These are phyloP conservation scores for Nephelium lappaceum DNA, from an alignment of 345 rosid species.

Conservation along the genomic window DNA sequence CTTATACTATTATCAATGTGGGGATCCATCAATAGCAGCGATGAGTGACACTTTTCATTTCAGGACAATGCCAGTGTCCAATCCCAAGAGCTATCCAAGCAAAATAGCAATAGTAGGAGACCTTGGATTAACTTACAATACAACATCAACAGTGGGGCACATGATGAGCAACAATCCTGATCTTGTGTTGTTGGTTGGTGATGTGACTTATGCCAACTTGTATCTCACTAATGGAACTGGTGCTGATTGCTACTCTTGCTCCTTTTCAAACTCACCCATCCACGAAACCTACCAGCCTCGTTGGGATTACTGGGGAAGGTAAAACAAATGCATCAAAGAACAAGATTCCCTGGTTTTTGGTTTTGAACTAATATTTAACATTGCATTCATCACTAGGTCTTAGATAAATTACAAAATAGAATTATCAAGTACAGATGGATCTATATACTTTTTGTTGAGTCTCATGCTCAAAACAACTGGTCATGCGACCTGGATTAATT, in stretches of 20 bases:
- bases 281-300: constrained; percentile 89
- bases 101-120: constrained; percentile 76
- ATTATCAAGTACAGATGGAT: no score
- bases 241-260: constrained; percentile 69
- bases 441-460: no score
- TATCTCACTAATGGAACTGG: constrained; percentile 85
- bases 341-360: no score
- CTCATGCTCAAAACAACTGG: no score
- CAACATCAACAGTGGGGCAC: constrained; percentile 66
- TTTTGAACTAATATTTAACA: no score
- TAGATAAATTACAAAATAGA: no score
- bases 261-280: constrained; percentile 59
- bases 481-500: no score
- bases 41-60: constrained; percentile 62
- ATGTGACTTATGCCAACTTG: constrained; percentile 70
- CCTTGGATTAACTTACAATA: constrained; percentile 83
- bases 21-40: constrained; percentile 68
- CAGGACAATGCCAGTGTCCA: constrained; percentile 67
- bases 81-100: constrained; percentile 58
- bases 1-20: constrained; percentile 79
- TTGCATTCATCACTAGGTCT: no score
- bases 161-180: constrained; percentile 64
- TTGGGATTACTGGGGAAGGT: constrained; percentile 94
- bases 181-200: constrained; percentile 71
- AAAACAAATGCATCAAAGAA: background rate